phyloP scores from a whole-genome alignment of 305 asterid genomes.

The Solanum aculeatissimum region DNA sequence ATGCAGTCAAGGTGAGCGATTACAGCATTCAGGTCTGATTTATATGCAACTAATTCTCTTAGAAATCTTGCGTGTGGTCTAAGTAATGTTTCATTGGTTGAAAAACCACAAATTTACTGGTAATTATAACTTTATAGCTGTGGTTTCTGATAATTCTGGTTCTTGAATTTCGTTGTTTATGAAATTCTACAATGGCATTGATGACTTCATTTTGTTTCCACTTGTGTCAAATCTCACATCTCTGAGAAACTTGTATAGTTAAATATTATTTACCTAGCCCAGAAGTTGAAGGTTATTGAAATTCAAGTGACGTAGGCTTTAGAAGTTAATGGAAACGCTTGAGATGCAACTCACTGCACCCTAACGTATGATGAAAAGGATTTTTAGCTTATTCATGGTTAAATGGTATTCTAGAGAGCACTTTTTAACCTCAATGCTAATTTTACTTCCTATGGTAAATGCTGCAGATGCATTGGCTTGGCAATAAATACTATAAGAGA shows the following conservation, averaged over 20 bases:
- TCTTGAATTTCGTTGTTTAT: neutral
- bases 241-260: neutral
- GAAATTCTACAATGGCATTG: neutral
- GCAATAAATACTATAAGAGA: constrained; percentile 49
- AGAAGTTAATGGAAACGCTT: neutral
- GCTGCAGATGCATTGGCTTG: constrained; percentile 72
- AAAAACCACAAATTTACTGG: neutral
- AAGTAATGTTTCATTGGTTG: neutral
- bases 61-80: neutral
- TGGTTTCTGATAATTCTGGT: neutral
- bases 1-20: constrained; percentile 73
- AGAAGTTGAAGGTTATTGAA: neutral
- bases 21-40: neutral
- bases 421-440: neutral
- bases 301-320: neutral
- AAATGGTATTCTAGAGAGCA: neutral
- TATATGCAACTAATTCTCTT: neutral
- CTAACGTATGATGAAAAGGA: neutral
- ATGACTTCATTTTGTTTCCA: neutral
- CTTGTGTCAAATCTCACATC: neutral
- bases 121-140: neutral
- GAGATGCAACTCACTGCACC: neutral
- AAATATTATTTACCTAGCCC: neutral
- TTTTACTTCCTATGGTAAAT: constrained; percentile 1
- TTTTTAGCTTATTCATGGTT: neutral